Evolutionary conservation across 2,329 filamentous ascomycete species (phyloP), one percentile per base, ranked within the genome.

Genomic region (Talaromyces sp.): DNA sequence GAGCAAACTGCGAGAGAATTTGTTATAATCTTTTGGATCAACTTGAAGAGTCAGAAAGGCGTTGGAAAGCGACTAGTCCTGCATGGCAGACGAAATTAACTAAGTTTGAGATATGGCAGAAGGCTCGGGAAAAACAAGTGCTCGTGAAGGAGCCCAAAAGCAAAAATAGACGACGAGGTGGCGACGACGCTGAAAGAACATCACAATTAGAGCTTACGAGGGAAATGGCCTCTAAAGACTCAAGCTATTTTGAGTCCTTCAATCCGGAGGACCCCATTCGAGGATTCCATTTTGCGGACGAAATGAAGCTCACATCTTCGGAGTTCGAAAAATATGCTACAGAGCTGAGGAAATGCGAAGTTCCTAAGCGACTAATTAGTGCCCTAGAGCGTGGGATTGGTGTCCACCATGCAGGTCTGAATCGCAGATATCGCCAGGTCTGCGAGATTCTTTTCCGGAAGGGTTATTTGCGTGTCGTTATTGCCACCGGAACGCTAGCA

Each of bases 401-500:
- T 33, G 83, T 92, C 6, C 89, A 93, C 73, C 89, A 93, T 67
- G 82, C 88, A 17, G 89, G 89, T 73, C 84, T 92, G 85, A 92
- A 91, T 67, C 80, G 87, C 51, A 83, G 84, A 61, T 92, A 92
- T 67, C 83, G 89, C 37, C 88, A 58, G 13, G 91, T 69, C 78
- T 80, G 74, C 78, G 73, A 75, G 73, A 76, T 66, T 1, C 54
- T 91, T 7, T 91, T 91, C 73, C 81, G 89, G 8, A 87, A 83
- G 68, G 87, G 88, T 0, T 91, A 83, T 66, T 71, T 92, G 40
- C 80, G 82, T 7, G 84, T 88, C 1, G 84, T 92, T 28, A 80
- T 92, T 25, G 88, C 89, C 0, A 92, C 89, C 1, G 89, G 88
- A 1, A 91, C 88, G 0, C 78, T 91, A 21, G 86, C 87, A 1